Conservation (phyloP, 192 early-diverging fungal genomes). For the Entophlyctis helioformis region DNA sequence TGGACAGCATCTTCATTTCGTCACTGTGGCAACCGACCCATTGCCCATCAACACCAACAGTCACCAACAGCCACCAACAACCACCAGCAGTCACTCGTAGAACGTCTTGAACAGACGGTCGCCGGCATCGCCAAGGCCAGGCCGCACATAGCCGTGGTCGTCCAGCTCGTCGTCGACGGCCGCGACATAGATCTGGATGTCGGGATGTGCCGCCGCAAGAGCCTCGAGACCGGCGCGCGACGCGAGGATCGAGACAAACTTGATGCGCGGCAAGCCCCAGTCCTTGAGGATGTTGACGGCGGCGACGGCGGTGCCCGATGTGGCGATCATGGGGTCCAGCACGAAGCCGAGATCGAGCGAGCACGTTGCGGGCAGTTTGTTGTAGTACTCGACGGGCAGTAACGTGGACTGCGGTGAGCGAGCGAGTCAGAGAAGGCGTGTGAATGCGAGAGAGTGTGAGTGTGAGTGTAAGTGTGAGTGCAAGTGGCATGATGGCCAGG, state of each 20-base stretch:
- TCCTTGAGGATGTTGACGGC: constrained; percentile 64
- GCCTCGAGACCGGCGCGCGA: constrained; percentile 35
- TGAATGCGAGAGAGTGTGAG: no score
- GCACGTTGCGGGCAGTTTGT: constrained; percentile 65
- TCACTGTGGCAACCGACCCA: no score
- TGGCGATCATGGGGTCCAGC: constrained; percentile 76
- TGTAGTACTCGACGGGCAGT: constrained; percentile 87
- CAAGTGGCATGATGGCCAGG: no score
- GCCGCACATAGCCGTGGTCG: constrained; percentile 8
- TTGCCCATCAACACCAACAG: no score
- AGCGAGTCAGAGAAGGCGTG: no score
- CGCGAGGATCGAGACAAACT: constrained; percentile 53
- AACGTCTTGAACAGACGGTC: no score
- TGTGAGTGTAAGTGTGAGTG: no score
- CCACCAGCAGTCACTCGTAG: no score
- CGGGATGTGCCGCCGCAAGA: constrained; percentile 25
- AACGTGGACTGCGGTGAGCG: constrained; percentile 36
- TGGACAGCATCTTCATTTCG: no score
- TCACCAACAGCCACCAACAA: no score
- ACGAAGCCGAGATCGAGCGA: constrained; percentile 58
- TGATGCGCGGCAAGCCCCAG: constrained; percentile 66
- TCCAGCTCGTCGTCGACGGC: constrained; percentile 16
- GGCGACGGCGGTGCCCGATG: constrained; percentile 64
- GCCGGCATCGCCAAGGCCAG: constrained; percentile 15
- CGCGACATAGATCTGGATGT: constrained; percentile 14